These are phyloP conservation scores for Trametopsis cervina DNA, from an alignment of 768 basidiomycete genomes.

Conservation along the genomic window DNA sequence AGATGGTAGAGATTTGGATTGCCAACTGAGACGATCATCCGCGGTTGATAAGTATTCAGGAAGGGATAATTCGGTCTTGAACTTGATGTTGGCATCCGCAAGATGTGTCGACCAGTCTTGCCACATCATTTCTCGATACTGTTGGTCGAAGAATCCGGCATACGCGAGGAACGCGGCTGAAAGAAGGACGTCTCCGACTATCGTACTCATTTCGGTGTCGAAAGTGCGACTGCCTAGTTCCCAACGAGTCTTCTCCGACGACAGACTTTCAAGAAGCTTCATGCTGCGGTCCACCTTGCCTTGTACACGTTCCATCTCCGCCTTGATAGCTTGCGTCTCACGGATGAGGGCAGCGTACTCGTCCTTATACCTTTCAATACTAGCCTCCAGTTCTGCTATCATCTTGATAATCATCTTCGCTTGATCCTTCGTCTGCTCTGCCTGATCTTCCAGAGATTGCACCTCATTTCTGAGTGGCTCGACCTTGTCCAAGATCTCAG, in stretches of 20 bases:
- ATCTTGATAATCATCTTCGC: constrained; percentile 85
- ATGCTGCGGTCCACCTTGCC: constrained; percentile 96
- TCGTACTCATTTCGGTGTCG: constrained; percentile 97
- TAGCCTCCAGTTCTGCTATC: constrained; percentile 87
- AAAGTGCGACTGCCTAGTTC: constrained; percentile 92
- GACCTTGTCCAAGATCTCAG: constrained; percentile 94
- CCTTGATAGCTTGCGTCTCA: constrained; percentile 94
- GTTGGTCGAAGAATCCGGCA: constrained; percentile 97
- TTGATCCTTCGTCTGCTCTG: constrained; percentile 92
- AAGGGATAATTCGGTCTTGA: constrained; percentile 86
- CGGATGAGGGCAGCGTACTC: constrained; percentile 97
- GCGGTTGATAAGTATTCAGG: constrained; percentile 96
- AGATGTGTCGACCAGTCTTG: constrained; percentile 91
- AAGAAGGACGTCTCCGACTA: constrained; percentile 92
- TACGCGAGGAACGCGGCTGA: constrained; percentile 97
- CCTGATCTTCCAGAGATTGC: constrained; percentile 85
- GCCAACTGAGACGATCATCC: constrained; percentile 93
- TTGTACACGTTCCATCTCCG: constrained; percentile 96
- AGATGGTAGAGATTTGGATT: constrained; percentile 90
- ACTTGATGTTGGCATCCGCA: constrained; percentile 82
- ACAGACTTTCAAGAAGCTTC: constrained; percentile 89
- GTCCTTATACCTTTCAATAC: constrained; percentile 91
- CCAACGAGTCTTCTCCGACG: constrained; percentile 93
- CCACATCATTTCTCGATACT: constrained; percentile 97
- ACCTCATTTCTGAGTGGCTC: constrained; percentile 96